Base-by-base conservation (phyloP, 2,329 filamentous ascomycete genomes). In the Botryotinia globosa region DNA sequence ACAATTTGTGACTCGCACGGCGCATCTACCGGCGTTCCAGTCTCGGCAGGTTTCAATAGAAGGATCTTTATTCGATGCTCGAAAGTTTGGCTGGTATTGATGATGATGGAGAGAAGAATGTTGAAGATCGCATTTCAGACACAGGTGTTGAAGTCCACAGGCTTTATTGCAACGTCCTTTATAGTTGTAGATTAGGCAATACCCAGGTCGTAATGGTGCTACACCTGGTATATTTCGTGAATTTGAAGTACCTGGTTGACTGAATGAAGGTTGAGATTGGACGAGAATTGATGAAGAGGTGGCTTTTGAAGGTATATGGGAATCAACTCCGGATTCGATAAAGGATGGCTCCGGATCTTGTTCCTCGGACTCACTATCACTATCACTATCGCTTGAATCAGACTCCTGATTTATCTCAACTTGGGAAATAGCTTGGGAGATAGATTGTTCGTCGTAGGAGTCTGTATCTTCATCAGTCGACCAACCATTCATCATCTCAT, bases 41-140 rank as follows among this genome's bases (percentile, higher is more conserved):
- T 67, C 48, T 14, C 32, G 25, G n/a, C 64, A 67, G 4, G 64
- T 67, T 25, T 67, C 64, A 8, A 54, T 42, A 0, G 25, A 39
- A 14, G 64, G 25, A 67, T 67, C 64, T 2, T n/a, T n/a, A 14
- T 67, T 67, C 25, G 4, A 5, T 7, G 64, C 45, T 56, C 65
- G 65, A 9, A 67, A 67, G 29, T 67, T 32, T 14, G 65, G 65
- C n/a, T 67, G 65, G 48, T 67, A 67, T 42, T 42, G 51, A 56
- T 67, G 45, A 16, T 67, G 65, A 32, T 67, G 34, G 0, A 67
- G 65, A 29, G 65, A 67, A 6, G 65, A 67, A 25, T 67, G 65
- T 42, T 42, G 65, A 56, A 67, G 65, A 56, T 67, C 48, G 10
- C 65, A 67, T 42, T 67, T 67, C 12, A 67, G 6, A 56, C 65